Evolutionary conservation across 371 early-diverging fungal genomes (phyloP), one percentile per base, ranked within the genome.

Genomic region (Syncephalis fuscata): DNA sequence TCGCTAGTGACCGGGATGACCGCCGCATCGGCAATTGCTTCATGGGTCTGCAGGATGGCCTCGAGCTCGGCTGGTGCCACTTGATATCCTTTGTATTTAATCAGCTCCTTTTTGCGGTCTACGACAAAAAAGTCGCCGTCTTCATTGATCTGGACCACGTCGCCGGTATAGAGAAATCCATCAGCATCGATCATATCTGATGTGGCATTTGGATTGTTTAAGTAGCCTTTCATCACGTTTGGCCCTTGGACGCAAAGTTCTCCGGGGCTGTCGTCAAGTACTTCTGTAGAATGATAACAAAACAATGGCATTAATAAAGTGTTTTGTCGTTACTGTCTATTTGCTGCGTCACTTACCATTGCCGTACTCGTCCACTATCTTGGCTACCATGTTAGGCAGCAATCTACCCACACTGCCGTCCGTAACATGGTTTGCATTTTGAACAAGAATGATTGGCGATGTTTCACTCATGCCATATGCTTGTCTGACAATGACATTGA

Each of bases 11-110:
- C 62, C 21, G 79, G 78, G 45, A 83, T 64, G 1, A 85, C 87
- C 24, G 84, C 82, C 3, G 74, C 73, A 55, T 93, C 90, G 9
- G 70, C 68, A 15, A 93, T 67, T 14, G 52, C 56, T 4, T 74
- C 70, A 49, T 83, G 81, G 22, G 77, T 66, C 47, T 85, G 54
- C 39, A 92, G 57, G 25, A 81, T 50, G 3, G 81, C 76, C 58
- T 93, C 94, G 1, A 93, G 68, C 57, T 92, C 92, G 19, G 84
- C 85, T 8, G 86, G 82, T 0, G 87, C 71, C 43, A 87, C 76
- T 56, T 87, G 84, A 54, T 70, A 66, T 10, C 80, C 82, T 51
- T 76, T 73, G 62, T 67, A 71, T 76, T 71, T 78, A 8, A 78
- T 74, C 37, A 78, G 50, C 49, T 78, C 79, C 54, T 78, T 78